Percentiles rank a stretch among this genome's conserved stretches.
Conservation (phyloP, 2,329 filamentous ascomycete genomes). For the Trichoderma endophyticum region DNA sequence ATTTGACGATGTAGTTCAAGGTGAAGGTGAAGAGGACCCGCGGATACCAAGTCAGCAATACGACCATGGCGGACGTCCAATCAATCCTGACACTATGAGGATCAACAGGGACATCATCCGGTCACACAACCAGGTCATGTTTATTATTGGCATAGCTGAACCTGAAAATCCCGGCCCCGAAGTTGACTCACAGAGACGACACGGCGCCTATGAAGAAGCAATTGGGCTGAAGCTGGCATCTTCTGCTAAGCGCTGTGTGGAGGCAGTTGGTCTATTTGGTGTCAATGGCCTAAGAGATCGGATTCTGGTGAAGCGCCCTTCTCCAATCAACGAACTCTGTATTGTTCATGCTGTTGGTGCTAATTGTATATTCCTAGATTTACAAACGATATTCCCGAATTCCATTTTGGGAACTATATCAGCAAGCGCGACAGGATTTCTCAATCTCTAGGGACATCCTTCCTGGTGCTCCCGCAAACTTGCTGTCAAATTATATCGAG, state of each 20-base stretch:
- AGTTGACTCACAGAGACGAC: constrained; percentile 40
- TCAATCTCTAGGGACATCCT: constrained; percentile 33
- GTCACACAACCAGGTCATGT: constrained; percentile 62
- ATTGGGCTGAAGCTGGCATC: constrained; percentile 41
- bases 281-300: constrained; percentile 52
- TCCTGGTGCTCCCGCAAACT: constrained; percentile 32
- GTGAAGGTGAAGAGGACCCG: constrained; percentile 43
- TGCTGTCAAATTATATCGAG: constrained; percentile 31
- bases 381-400: constrained; percentile 50
- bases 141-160: constrained; percentile 60
- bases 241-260: constrained; percentile 34
- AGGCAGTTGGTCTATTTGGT: constrained; percentile 49
- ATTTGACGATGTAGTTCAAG: constrained; percentile 55
- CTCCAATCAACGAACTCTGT: neutral
- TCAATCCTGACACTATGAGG: constrained; percentile 52
- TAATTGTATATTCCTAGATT: constrained; percentile 36
- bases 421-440: constrained; percentile 27
- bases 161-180: constrained; percentile 48
- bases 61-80: constrained; percentile 53
- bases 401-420: constrained; percentile 46
- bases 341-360: neutral
- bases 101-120: constrained; percentile 57
- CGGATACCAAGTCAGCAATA: constrained; percentile 47
- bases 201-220: constrained; percentile 46
- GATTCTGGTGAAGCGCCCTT: constrained; percentile 43